phyloP scores from a whole-genome alignment of 148 eudicot species.

The Polygonum maritimum region DNA sequence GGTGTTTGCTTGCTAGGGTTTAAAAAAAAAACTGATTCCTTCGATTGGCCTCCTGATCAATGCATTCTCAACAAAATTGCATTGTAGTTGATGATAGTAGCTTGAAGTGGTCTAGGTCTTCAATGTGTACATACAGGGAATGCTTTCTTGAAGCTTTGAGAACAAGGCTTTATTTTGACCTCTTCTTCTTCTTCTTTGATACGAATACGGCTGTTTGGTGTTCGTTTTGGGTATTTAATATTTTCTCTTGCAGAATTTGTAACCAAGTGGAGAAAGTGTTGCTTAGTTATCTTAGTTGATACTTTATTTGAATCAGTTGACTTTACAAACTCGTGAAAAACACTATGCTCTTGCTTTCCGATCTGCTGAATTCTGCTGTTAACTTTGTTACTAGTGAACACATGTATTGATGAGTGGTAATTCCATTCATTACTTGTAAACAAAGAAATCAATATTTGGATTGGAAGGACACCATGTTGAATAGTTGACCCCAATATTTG shows the following conservation, averaged over 20 bases:
- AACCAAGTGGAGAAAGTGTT: not conserved
- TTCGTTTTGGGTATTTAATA: no score
- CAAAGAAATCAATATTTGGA: not conserved
- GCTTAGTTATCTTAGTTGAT: not conserved
- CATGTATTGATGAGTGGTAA: not conserved
- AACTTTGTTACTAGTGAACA: no score
- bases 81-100: not conserved
- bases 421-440: not conserved
- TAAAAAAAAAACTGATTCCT: not conserved
- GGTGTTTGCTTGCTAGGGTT: not conserved
- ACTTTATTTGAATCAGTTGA: not conserved
- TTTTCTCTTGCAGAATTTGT: not conserved
- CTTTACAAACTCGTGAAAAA: not conserved
- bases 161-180: not conserved
- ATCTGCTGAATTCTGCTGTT: not conserved
- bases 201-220: not conserved
- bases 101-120: not conserved
- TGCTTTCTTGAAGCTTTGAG: not conserved
- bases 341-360: not conserved
- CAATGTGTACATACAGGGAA: not conserved
- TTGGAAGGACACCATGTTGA: not conserved
- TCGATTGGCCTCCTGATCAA: not conserved
- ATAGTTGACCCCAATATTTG: no score
- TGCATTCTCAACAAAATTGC: not conserved
- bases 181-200: constrained; percentile 2